Percentiles rank a stretch among this genome's conserved stretches.
Conservation (phyloP, 164 flowering plant species). For the Stephania yunnanensis region DNA sequence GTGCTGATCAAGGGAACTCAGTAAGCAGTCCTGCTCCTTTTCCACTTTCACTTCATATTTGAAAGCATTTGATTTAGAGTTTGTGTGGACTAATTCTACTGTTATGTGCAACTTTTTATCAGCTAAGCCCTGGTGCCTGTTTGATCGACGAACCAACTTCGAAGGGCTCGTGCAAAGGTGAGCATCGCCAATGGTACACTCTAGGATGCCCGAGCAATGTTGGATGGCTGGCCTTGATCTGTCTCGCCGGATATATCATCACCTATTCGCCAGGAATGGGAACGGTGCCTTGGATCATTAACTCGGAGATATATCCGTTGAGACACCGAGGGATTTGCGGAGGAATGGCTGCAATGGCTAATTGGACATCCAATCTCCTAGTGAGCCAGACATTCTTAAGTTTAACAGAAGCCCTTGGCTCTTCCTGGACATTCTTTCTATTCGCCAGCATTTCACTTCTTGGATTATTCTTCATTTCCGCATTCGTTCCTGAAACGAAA, state of each 20-base stretch:
- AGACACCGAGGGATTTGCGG: background rate
- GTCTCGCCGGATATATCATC: background rate
- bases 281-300: conserved; percentile 6
- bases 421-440: background rate
- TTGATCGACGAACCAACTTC: conserved; percentile 17
- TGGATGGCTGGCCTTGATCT: conserved; percentile 23
- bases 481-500: background rate
- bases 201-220: conserved; percentile 69
- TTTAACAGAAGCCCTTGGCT: background rate
- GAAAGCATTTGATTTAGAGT: background rate
- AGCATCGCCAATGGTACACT: conserved; percentile 44
- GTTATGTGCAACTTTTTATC: conserved; percentile 8
- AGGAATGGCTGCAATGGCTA: conserved; percentile 6
- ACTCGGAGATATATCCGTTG: background rate
- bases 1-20: conserved; percentile 39
- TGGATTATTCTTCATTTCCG: background rate
- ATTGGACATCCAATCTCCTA: background rate
- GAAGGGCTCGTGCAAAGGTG: conserved; percentile 25
- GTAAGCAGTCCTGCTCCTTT: background rate
- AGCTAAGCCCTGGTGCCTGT: conserved; percentile 72
- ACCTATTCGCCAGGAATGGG: conserved; percentile 6
- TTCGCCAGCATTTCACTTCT: background rate
- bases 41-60: background rate
- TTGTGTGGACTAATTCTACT: background rate
- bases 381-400: background rate